phyloP scores from a whole-genome alignment of 2,329 filamentous ascomycete species.

The Stemphylium vesicarium region DNA sequence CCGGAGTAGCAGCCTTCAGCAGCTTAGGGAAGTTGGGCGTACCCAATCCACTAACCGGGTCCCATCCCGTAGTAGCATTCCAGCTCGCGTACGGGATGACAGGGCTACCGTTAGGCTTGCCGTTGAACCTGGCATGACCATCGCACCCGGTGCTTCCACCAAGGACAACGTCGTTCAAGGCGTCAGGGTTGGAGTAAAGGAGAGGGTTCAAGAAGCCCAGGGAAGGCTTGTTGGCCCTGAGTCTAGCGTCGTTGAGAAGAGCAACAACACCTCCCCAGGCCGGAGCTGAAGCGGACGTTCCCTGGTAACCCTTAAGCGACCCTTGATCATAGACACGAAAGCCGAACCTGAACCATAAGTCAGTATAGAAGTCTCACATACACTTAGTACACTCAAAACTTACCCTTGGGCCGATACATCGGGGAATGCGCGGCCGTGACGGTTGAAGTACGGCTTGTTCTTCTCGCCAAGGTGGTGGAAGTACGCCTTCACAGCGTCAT shows the following conservation, averaged over 20 bases:
- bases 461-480: constrained; percentile 50
- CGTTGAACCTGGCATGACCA: constrained; percentile 34
- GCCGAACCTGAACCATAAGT: too few species aligned
- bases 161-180: constrained; percentile 55
- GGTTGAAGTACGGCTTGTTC: constrained; percentile 58
- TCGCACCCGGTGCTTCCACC: constrained; percentile 49
- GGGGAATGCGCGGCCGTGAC: constrained; percentile 64
- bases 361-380: too few species aligned
- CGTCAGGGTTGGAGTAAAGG: constrained; percentile 57
- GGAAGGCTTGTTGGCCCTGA: constrained; percentile 56
- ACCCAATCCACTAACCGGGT: constrained; percentile 41
- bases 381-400: too few species aligned
- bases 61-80: constrained; percentile 45
- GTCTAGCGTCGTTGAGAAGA: constrained; percentile 66
- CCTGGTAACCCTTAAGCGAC: constrained; percentile 46
- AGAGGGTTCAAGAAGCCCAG: constrained; percentile 67
- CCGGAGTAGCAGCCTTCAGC: constrained; percentile 36
- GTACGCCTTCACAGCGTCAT: constrained; percentile 53
- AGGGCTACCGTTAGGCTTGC: constrained; percentile 37
- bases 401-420: constrained; percentile 65
- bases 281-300: constrained; percentile 62
- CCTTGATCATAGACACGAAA: too few species aligned
- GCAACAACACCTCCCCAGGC: constrained; percentile 64
- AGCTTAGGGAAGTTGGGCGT: constrained; percentile 41
- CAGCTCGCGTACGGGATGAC: constrained; percentile 40